Evolutionary conservation across 1,284 basidiomycete species (phyloP).

Genomic region (Schizophyllum amplum): DNA sequence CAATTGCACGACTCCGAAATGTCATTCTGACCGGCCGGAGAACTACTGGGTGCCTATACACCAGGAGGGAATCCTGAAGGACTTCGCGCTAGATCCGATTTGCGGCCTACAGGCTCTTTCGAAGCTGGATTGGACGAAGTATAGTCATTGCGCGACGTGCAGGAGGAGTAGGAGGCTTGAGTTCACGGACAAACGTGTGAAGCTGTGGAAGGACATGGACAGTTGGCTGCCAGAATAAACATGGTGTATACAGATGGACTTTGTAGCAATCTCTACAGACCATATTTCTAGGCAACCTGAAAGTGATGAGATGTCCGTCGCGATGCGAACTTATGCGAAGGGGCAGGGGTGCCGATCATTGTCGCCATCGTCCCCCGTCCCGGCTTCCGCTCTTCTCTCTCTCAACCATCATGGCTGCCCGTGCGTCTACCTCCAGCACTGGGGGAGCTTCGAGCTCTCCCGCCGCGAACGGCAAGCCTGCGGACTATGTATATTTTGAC

Average conservation of each 20-base stretch:
- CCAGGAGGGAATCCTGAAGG: conserved; percentile 16
- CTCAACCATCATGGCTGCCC: background rate
- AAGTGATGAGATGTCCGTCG: background rate
- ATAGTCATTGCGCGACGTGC: conserved; percentile 25
- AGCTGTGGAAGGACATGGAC: conserved; percentile 14
- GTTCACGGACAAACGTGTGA: conserved; percentile 6
- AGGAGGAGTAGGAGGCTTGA: conserved; percentile 11
- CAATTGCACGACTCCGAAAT: background rate
- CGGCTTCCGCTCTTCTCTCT: background rate
- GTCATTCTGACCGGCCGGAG: background rate
- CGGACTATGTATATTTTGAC: conserved; percentile 82
- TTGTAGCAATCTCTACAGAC: too few relatives aligned
- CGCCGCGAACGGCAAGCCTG: conserved; percentile 19
- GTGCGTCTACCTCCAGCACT: background rate
- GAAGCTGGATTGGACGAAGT: conserved; percentile 21
- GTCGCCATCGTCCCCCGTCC: background rate
- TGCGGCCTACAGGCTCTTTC: conserved; percentile 22
- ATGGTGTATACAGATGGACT: background rate
- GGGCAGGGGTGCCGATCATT: background rate
- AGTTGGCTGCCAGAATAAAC: conserved; percentile 14
- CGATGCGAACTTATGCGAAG: background rate
- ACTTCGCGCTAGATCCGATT: conserved; percentile 24
- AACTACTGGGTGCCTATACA: background rate
- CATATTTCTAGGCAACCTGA: too few relatives aligned
- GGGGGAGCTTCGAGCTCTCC: too few relatives aligned